Evolutionary conservation across 2,329 filamentous ascomycete genomes (phyloP), one percentile per base, ranked within the genome.

Genomic region (Phyllachora maydis): DNA sequence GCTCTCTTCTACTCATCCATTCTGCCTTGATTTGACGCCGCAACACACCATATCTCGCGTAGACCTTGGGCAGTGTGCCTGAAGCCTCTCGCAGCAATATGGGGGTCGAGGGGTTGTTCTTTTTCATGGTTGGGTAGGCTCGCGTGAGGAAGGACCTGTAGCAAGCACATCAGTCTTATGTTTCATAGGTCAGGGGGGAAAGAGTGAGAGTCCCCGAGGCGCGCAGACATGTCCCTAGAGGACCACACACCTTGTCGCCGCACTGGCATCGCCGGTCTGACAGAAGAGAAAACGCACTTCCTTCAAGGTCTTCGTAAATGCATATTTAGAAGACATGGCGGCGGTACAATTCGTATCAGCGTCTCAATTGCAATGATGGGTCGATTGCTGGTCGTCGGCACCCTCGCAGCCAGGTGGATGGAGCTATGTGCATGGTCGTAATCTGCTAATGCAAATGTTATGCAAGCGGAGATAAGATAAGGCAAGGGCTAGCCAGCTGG

Each of bases 81-180:
- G 67, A 57, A 25, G 85, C 88, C 59, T 95, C 88, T 45, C 88
- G 78, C 42, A 98, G 71, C 59, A 98, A 60, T 52, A 98, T 95
- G 26, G 88, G 88, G 23, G 66, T 83, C 50, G 77, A 59, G 27
- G 88, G 88, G 59, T 98, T 98, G 64, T 85, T 78, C 63, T 91
- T 90, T 70, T 98, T 98, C 85, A 98, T 95, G 30, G 78, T 88
- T 22, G 88, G 88, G 52, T 98, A 98, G 35, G 82, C 72, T 46
- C 79, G 70, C 34, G 73, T 74, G 35, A 98, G 63, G 55, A 98
- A 98, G 15, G 76, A 72, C 49, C 88, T 93, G 39, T 22, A 23
- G 11, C n/a, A n/a, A n/a, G n/a, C 16, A 14, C 21, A 30, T 22
- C 21, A 5, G 21, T 22, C 14, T 23, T 11, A 3, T 10, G 33